Evolutionary conservation across 192 early-diverging fungal species (phyloP).

Genomic region (Chytriomyces sp.): DNA sequence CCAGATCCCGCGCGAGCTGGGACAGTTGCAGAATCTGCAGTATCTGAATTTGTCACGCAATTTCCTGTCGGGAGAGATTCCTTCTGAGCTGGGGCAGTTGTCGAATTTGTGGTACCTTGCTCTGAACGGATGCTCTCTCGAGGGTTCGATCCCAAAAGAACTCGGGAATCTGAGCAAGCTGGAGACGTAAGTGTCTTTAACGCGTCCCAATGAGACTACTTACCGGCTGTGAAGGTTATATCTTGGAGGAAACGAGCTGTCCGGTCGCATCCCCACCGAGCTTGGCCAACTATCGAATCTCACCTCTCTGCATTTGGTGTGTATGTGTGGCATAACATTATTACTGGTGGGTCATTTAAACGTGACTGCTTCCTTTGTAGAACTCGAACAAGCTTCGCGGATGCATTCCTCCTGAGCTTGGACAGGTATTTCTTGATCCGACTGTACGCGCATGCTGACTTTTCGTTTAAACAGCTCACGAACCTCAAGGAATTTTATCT

Average conservation of each 20-base stretch:
- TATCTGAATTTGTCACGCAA: not conserved
- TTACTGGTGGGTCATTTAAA: too few species aligned
- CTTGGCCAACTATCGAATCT: not conserved
- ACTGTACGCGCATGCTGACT: too few species aligned
- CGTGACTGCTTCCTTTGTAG: not conserved
- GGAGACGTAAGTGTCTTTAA: not conserved
- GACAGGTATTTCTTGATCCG: too few species aligned
- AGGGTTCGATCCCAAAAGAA: not conserved
- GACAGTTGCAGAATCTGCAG: not conserved
- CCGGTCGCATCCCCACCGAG: not conserved
- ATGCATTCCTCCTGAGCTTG: not conserved
- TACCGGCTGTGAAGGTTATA: not conserved
- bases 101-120: not conserved
- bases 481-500: not conserved
- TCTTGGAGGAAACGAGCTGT: not conserved
- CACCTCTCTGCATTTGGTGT: not conserved
- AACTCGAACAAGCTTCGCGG: not conserved
- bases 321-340: too few species aligned
- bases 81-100: conserved; percentile 1
- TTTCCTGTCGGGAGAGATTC: not conserved
- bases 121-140: not conserved
- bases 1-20: not conserved
- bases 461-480: not conserved
- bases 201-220: too few species aligned
- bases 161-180: not conserved